These are phyloP conservation scores for Fraxinus excelsior DNA, from an alignment of 257 asterid genomes.

Conservation along the genomic window DNA sequence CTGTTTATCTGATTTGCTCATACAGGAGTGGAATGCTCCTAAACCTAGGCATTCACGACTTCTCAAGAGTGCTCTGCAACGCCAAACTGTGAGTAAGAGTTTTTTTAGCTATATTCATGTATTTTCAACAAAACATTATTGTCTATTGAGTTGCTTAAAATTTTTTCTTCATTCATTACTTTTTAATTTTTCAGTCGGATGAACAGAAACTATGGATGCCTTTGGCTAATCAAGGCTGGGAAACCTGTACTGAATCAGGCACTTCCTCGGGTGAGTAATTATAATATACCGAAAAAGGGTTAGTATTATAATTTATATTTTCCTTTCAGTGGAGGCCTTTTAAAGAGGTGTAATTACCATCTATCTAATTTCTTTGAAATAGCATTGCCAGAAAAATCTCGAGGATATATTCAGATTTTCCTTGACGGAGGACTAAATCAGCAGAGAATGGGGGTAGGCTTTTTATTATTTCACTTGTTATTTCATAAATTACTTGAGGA, in stretches of 20 bases:
- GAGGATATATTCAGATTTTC: conserved; percentile 88
- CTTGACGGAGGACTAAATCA: conserved; percentile 98
- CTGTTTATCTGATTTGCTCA: not conserved
- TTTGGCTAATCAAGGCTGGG: conserved; percentile 67
- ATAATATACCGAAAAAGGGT: not conserved
- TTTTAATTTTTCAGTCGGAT: conserved; percentile 43
- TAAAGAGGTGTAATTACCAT: no score
- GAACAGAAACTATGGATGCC: conserved; percentile 74
- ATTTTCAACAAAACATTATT: not conserved
- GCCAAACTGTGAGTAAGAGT: conserved; percentile 66
- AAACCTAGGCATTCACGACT: conserved; percentile 86
- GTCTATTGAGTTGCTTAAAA: not conserved
- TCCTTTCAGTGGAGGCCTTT: no score
- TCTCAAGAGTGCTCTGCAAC: conserved; percentile 72
- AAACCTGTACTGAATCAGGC: conserved; percentile 39
- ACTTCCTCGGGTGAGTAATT: conserved; percentile 47
- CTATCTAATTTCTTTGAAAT: conserved; percentile 17
- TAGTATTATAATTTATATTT: no score
- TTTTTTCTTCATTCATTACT: not conserved
- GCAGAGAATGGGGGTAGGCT: conserved; percentile 88
- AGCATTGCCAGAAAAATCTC: conserved; percentile 71
- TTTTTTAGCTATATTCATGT: conserved; percentile 5
- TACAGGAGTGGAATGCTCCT: conserved; percentile 85
- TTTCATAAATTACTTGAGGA: not conserved
- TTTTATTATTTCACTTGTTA: not conserved